Conservation (phyloP, 2,329 filamentous ascomycete species). For the Zarea fungicola region DNA sequence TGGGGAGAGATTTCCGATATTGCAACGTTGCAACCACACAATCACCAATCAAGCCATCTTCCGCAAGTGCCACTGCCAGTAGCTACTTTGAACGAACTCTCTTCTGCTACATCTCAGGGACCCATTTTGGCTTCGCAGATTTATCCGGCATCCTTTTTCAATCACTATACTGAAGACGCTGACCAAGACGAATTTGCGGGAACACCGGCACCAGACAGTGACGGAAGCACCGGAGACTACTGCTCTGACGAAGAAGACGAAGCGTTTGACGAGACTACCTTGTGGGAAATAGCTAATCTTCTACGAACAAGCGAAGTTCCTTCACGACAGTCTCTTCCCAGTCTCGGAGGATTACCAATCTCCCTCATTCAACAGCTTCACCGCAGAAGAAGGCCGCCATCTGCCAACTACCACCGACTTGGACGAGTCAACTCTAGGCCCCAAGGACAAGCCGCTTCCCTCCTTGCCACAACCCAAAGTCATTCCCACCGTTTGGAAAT, state of each 20-base stretch:
- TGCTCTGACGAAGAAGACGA: conserved; percentile 40
- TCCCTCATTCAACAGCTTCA: conserved; percentile 1
- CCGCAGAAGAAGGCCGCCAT: neutral
- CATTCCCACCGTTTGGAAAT: conserved; percentile 11
- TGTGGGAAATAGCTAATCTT: conserved; percentile 60
- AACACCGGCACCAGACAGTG: conserved; percentile 31
- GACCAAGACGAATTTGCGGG: conserved; percentile 37
- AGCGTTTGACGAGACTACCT: conserved; percentile 55
- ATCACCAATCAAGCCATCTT: conserved; percentile 20
- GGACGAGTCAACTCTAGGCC: conserved; percentile 14
- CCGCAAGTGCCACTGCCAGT: conserved; percentile 45
- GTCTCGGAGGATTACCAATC: conserved; percentile 9
- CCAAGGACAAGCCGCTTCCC: conserved; percentile 14
- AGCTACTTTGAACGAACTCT: conserved; percentile 34
- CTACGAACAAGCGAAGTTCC: conserved; percentile 48
- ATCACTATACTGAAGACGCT: conserved; percentile 56
- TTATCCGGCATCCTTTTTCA: conserved; percentile 51
- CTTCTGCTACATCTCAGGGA: conserved; percentile 8
- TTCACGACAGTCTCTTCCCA: conserved; percentile 46
- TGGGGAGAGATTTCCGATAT: conserved; percentile 60
- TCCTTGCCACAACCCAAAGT: neutral
- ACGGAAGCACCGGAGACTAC: conserved; percentile 25
- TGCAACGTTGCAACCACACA: conserved; percentile 38
- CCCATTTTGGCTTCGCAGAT: conserved; percentile 24
- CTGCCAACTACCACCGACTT: neutral